Percentiles rank a stretch among this genome's conserved stretches.
phyloP scores from a whole-genome alignment of 2,329 filamentous ascomycete species.

The Arthrobotrys entomopaga region DNA sequence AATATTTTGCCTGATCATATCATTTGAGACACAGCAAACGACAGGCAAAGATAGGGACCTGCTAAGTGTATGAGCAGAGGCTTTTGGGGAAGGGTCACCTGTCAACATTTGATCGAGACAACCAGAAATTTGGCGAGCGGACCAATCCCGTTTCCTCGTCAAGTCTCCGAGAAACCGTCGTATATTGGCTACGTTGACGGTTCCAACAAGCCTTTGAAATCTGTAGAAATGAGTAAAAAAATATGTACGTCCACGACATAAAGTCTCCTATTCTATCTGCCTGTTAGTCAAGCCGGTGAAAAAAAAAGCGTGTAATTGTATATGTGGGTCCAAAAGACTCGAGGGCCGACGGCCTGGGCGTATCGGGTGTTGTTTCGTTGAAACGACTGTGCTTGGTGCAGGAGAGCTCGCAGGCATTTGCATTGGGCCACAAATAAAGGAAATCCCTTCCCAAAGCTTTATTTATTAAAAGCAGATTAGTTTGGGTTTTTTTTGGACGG shows the following conservation, averaged over 20 bases:
- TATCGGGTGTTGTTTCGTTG: slow-evolving; percentile 41
- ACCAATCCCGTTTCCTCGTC: slow-evolving; percentile 28
- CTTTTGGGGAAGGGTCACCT: slow-evolving; percentile 47
- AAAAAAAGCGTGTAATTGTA: neutral
- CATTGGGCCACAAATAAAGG: slow-evolving; percentile 30
- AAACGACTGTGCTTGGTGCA: slow-evolving; percentile 37
- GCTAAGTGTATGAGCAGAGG: neutral
- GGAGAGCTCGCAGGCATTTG: slow-evolving; percentile 8
- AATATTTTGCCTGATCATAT: slow-evolving; percentile 42
- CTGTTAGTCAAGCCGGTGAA: too few species aligned
- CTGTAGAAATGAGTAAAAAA: too few species aligned
- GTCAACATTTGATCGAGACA: slow-evolving; percentile 40
- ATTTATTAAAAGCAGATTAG: too few species aligned
- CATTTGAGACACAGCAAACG: slow-evolving; percentile 19
- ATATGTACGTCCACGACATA: too few species aligned
- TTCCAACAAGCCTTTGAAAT: slow-evolving; percentile 31
- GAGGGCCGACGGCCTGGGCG: slow-evolving; percentile 14
- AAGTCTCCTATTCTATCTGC: too few species aligned
- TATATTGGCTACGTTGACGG: slow-evolving; percentile 10
- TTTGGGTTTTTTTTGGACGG: slow-evolving; percentile 23
- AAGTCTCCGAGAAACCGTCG: slow-evolving; percentile 12
- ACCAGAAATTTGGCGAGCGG: neutral
- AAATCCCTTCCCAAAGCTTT: too few species aligned
- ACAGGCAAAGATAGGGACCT: neutral
- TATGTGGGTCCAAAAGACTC: slow-evolving; percentile 14